phyloP scores from a whole-genome alignment of 2,329 filamentous ascomycete genomes.

The Waltergamsia citrina region DNA sequence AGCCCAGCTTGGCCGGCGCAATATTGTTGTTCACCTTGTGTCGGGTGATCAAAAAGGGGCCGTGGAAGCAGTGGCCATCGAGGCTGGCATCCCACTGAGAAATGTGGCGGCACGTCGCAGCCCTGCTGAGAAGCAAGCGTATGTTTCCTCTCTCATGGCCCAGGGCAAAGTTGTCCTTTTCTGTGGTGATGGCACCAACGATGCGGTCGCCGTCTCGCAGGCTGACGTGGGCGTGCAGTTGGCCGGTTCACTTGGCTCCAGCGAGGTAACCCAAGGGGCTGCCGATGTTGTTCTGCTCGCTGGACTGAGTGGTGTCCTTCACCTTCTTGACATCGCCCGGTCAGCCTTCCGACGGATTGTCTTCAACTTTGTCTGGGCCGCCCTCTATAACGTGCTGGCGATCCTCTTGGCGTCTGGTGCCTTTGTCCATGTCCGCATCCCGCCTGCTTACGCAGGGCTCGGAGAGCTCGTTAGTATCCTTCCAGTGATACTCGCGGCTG shows the following conservation, averaged over 20 bases:
- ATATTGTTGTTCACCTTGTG: slow-evolving; percentile 43
- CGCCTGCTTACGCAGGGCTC: slow-evolving; percentile 55
- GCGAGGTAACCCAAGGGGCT: slow-evolving; percentile 54
- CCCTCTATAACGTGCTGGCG: slow-evolving; percentile 61
- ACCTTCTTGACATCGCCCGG: slow-evolving; percentile 43
- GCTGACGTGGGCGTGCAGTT: slow-evolving; percentile 66
- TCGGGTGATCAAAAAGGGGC: slow-evolving; percentile 44
- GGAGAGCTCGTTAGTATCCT: slow-evolving; percentile 64
- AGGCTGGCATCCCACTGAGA: slow-evolving; percentile 11
- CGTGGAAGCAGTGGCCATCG: slow-evolving; percentile 35
- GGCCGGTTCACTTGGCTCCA: slow-evolving; percentile 28
- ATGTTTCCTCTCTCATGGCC: slow-evolving; percentile 28
- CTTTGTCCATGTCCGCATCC: slow-evolving; percentile 42
- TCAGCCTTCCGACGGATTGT: slow-evolving; percentile 37
- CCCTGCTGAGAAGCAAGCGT: slow-evolving; percentile 41
- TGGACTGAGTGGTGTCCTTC: slow-evolving; percentile 43
- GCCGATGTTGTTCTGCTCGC: slow-evolving; percentile 63
- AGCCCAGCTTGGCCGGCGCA: slow-evolving; percentile 28
- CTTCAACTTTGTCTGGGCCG: slow-evolving; percentile 64
- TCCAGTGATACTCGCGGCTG: slow-evolving; percentile 6
- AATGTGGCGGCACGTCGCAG: slow-evolving; percentile 31
- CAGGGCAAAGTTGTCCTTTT: slow-evolving; percentile 46
- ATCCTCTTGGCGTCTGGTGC: slow-evolving; percentile 58
- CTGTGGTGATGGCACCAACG: slow-evolving; percentile 71
- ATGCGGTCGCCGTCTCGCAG: slow-evolving; percentile 62